phyloP scores from a whole-genome alignment of 1,284 basidiomycete species.

The Pholiota adiposa region DNA sequence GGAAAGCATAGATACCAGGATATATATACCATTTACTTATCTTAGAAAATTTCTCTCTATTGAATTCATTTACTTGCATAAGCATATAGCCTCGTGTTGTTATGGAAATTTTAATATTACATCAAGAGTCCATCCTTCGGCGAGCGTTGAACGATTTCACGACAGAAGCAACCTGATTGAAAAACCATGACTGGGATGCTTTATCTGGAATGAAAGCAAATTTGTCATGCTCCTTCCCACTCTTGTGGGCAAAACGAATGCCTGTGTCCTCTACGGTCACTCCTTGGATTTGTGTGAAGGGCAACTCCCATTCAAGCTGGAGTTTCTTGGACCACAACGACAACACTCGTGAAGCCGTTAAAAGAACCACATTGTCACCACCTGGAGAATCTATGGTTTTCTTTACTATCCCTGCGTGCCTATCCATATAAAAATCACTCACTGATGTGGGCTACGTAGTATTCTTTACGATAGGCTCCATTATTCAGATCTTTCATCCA shows the following conservation, averaged over 20 bases:
- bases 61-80: too few relatives aligned
- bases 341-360: constrained; percentile 81
- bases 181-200: constrained; percentile 77
- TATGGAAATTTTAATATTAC: too few relatives aligned
- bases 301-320: constrained; percentile 90
- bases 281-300: constrained; percentile 86
- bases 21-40: constrained; percentile 19
- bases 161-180: constrained; percentile 70
- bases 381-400: constrained; percentile 66
- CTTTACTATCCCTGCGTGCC: neutral
- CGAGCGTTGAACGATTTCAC: constrained; percentile 76
- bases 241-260: constrained; percentile 83
- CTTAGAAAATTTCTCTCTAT: constrained; percentile 20
- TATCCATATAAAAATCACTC: constrained; percentile 25
- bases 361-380: constrained; percentile 82
- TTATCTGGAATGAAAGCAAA: constrained; percentile 81
- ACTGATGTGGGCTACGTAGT: constrained; percentile 93
- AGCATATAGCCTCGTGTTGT: too few relatives aligned
- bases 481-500: constrained; percentile 96
- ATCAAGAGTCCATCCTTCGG: constrained; percentile 64
- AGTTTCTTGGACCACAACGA: constrained; percentile 89
- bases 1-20: constrained; percentile 10
- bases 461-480: constrained; percentile 83
- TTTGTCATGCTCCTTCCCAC: constrained; percentile 71
- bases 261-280: constrained; percentile 90